Percentiles rank a stretch among this genome's conserved stretches.
Evolutionary conservation across 306 rosid genomes (phyloP).

Genomic region (Sicyos edulis): DNA sequence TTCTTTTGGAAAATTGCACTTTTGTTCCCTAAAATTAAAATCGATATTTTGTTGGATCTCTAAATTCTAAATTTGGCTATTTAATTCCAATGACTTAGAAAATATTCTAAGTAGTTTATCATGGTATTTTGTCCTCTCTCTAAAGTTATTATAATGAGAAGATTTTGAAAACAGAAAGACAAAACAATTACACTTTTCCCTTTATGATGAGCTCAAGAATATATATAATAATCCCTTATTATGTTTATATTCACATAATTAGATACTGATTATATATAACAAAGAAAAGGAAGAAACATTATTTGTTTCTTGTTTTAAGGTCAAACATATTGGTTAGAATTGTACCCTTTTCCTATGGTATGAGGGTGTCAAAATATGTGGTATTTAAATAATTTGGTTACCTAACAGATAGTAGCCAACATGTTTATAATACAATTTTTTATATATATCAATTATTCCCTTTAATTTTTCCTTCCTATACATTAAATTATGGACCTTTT

Average conservation of each 20-base stretch:
- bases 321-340: neutral
- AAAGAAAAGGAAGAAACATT: neutral
- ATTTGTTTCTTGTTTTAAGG: neutral
- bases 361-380: neutral
- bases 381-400: neutral
- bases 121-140: neutral
- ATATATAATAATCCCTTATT: no score
- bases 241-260: no score
- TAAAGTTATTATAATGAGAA: no score
- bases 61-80: neutral
- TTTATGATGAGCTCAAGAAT: no score
- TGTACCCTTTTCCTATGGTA: neutral
- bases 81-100: neutral
- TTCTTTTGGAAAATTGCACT: no score
- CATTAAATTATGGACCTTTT: neutral
- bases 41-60: neutral
- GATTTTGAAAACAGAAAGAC: neutral
- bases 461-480: neutral
- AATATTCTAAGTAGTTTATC: neutral
- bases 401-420: neutral
- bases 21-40: neutral
- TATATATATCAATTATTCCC: neutral
- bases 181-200: no score
- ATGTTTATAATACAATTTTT: neutral
- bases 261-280: no score